phyloP scores from a whole-genome alignment of 176 grass and related monocot species.

The Carex kokanica region DNA sequence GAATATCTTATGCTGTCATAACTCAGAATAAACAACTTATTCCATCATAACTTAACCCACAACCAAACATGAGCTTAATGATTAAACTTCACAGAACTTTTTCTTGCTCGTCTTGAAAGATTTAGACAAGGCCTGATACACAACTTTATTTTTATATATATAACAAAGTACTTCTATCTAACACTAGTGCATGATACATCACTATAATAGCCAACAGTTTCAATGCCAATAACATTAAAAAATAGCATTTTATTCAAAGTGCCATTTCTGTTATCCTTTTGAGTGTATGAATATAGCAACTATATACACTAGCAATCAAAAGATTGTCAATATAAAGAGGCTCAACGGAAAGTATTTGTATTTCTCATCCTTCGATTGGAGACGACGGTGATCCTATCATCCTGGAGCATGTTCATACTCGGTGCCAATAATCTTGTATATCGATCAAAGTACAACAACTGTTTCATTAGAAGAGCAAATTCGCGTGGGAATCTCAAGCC shows the following conservation, averaged over 20 bases:
- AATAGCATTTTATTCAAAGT: background rate
- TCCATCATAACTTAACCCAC: too few species aligned
- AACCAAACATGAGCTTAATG: too few species aligned
- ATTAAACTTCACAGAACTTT: too few species aligned
- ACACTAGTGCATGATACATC: background rate
- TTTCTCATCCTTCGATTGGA: constrained; percentile 54
- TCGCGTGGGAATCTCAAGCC: constrained; percentile 89
- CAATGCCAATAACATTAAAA: background rate
- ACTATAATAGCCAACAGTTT: background rate
- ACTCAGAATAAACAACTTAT: too few species aligned
- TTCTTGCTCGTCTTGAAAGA: too few species aligned
- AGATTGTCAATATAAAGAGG: background rate
- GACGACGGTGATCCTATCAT: constrained; percentile 67
- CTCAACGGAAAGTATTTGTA: constrained; percentile 21
- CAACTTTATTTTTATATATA: too few species aligned
- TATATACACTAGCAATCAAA: constrained; percentile 12
- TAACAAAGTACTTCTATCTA: background rate
- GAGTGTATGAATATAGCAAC: background rate
- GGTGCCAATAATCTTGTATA: constrained; percentile 86
- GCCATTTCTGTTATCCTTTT: background rate
- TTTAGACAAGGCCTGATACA: too few species aligned
- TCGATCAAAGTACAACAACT: constrained; percentile 91
- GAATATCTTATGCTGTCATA: too few species aligned
- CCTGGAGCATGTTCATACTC: constrained; percentile 92
- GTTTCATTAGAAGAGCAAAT: constrained; percentile 93